Evolutionary conservation across 768 basidiomycete species (phyloP).

Genomic region (Brasilioporus rufonigricans): DNA sequence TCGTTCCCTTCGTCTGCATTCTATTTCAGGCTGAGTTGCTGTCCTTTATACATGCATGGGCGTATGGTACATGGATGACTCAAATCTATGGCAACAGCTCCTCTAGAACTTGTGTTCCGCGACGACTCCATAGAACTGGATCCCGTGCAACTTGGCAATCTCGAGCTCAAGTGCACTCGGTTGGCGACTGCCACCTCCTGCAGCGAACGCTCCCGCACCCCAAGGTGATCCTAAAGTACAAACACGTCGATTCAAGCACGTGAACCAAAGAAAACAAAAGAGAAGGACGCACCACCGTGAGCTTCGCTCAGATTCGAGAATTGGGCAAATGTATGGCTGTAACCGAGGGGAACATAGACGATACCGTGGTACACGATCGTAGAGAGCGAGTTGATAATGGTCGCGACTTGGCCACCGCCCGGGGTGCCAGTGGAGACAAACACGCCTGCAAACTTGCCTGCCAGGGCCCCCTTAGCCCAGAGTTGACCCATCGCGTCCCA

Average conservation of each 20-base stretch:
- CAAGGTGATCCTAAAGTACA: conserved; percentile 76
- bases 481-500: conserved; percentile 73
- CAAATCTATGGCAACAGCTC: too few species aligned
- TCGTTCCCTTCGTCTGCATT: too few species aligned
- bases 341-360: conserved; percentile 69
- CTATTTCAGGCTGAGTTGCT: too few species aligned
- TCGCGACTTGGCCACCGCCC: conserved; percentile 38
- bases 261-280: too few species aligned
- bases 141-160: conserved; percentile 51
- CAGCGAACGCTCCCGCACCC: conserved; percentile 69
- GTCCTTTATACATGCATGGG: too few species aligned
- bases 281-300: conserved; percentile 50
- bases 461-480: conserved; percentile 57
- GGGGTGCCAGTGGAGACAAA: conserved; percentile 70
- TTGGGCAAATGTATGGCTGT: conserved; percentile 44
- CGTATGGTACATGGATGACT: too few species aligned
- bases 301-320: conserved; percentile 45
- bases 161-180: conserved; percentile 51
- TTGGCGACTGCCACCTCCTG: conserved; percentile 44
- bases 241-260: too few species aligned
- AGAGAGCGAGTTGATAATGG: conserved; percentile 48
- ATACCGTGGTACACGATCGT: conserved; percentile 73
- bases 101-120: too few species aligned
- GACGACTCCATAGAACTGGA: conserved; percentile 49
- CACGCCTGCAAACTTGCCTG: conserved; percentile 72